These are phyloP conservation scores for Hymenoscyphus fraxineus DNA, from an alignment of 2,329 filamentous ascomycete species.

Conservation along the genomic window DNA sequence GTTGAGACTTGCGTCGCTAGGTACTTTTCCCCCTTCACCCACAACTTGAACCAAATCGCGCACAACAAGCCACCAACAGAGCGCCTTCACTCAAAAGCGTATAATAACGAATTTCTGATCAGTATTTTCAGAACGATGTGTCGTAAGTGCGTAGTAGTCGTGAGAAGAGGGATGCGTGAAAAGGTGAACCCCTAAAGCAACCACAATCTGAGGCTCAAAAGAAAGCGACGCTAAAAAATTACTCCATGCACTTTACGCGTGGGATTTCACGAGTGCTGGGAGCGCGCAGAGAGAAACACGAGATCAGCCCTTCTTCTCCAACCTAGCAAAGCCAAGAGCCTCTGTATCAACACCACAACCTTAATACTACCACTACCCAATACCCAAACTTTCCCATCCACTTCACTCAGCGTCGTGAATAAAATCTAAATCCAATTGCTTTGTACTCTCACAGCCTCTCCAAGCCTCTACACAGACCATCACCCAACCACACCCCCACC, in stretches of 20 bases:
- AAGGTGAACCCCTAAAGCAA: background rate
- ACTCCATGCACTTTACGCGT: slow-evolving; percentile 10
- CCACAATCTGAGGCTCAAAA: background rate
- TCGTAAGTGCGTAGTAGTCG: background rate
- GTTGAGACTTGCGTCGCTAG: background rate
- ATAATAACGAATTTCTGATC: background rate
- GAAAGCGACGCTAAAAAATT: slow-evolving; percentile 5
- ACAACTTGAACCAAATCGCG: background rate
- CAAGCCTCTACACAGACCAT: background rate
- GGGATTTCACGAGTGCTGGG: too few species aligned
- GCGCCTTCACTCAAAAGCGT: background rate
- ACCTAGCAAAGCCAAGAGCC: background rate
- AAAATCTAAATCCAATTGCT: background rate
- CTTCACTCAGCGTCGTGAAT: background rate
- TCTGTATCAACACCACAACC: background rate
- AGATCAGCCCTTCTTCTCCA: slow-evolving; percentile 16
- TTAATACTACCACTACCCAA: background rate
- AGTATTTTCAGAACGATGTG: background rate
- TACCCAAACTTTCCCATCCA: background rate
- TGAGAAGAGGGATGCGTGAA: background rate
- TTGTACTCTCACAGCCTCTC: background rate
- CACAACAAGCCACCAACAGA: background rate
- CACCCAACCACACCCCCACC: background rate
- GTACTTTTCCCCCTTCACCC: background rate
- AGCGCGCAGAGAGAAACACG: slow-evolving; percentile 11